Evolutionary conservation across 2,329 filamentous ascomycete genomes (phyloP), one percentile per base, ranked within the genome.

Genomic region (Fusarium citri): DNA sequence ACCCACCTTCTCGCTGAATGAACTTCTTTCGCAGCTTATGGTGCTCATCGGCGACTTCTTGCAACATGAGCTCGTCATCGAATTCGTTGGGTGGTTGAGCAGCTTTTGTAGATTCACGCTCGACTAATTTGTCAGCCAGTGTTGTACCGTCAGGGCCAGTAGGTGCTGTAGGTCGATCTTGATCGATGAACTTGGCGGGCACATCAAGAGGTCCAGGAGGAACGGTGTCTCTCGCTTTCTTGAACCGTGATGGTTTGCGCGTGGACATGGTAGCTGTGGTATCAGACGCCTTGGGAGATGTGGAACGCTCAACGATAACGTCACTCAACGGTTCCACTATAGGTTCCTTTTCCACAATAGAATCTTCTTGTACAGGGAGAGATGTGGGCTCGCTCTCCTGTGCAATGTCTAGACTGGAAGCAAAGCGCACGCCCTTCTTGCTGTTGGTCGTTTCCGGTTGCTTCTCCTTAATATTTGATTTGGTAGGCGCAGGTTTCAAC

Each of bases 1-100:
- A 97, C 5, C 94, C 94, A 54, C 94, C 94, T 73, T 96, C 89
- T 72, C 90, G 87, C 72, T 94, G 89, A 56, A 98, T 94, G 80
- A 97, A 90, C 74, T 88, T 88, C 77, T 94, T 97, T 22, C 95
- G 91, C 78, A 93, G 85, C 46, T 88, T 89, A 78, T 97, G 92
- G 79, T 97, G 97, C 76, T 97, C 92, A 40, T 89, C 88, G 10
- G 92, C 91, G 16, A 97, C 89, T 78, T 97, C 92, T 67, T 92
- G 89, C 55, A 92, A 87, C 53, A 95, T 84, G 30, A 94, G 82
- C n/a, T 74, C 71, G 22, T 89, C 85, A 8, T 97, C 92, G 41
- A 95, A 83, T 69, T 92, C 90, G 71, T 92, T 88, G 0, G 88
- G 88, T 64, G 72, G 61, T n/a, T 72, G 60, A 26, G 78, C 74